A percentile compares a stretch with the other conserved stretches of the same genome.
These are phyloP conservation scores for Balamuthia mandrillaris DNA, from an alignment of 208 protist species.

Conservation along the genomic window DNA sequence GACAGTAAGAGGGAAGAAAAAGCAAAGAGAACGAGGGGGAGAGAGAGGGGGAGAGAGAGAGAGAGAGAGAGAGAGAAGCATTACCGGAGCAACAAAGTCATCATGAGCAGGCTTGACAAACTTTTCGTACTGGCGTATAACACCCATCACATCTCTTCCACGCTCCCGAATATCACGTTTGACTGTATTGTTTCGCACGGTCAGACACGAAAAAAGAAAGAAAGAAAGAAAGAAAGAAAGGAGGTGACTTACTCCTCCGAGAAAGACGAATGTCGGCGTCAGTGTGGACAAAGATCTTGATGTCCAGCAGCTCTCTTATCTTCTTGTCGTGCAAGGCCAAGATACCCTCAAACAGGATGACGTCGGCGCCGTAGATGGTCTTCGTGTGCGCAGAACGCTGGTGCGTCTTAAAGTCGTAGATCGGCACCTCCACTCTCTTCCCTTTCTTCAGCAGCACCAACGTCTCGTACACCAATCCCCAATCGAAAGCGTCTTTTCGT, in stretches of 20 bases:
- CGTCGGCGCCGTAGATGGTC: slow-evolving; percentile 69
- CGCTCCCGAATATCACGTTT: slow-evolving; percentile 77
- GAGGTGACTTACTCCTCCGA: slow-evolving; percentile 59
- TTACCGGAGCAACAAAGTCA: slow-evolving; percentile 73
- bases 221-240: background rate
- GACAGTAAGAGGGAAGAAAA: background rate
- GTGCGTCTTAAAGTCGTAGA: slow-evolving; percentile 85
- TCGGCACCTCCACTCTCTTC: slow-evolving; percentile 75
- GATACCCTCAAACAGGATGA: slow-evolving; percentile 88
- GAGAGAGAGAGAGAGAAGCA: too few species aligned
- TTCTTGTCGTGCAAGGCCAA: slow-evolving; percentile 72
- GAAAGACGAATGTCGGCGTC: slow-evolving; percentile 81
- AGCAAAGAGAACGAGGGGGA: too few species aligned
- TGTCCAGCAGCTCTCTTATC: slow-evolving; percentile 74
- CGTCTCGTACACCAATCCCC: background rate
- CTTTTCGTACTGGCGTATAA: slow-evolving; percentile 78
- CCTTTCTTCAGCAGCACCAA: too few species aligned
- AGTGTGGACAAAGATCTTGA: slow-evolving; percentile 83
- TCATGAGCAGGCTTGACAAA: slow-evolving; percentile 84
- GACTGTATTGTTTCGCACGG: background rate
- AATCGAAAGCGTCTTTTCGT: background rate
- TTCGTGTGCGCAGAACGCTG: slow-evolving; percentile 43
- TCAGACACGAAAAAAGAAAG: background rate
- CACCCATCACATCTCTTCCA: slow-evolving; percentile 72
- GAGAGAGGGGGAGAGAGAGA: background rate